Conservation (phyloP, 495 filamentous ascomycete genomes). For the Bathelium albidoporum region DNA sequence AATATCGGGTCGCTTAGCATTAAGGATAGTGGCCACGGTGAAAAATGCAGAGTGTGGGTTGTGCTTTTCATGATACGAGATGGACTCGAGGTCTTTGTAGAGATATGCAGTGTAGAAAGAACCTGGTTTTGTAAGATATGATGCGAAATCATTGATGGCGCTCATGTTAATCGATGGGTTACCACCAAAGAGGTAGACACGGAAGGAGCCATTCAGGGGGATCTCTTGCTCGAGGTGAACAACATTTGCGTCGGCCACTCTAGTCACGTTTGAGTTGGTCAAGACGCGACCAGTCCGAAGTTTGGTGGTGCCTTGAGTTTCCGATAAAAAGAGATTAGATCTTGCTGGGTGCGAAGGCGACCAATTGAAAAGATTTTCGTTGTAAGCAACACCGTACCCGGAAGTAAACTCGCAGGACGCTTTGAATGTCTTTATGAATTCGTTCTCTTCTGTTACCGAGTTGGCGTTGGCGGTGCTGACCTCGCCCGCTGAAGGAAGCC, state of each 20-base stretch:
- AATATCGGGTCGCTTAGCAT: slow-evolving; percentile 49
- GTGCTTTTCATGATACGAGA: slow-evolving; percentile 69
- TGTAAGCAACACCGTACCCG: slow-evolving; percentile 55
- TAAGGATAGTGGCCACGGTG: slow-evolving; percentile 65
- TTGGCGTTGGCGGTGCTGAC: slow-evolving; percentile 39
- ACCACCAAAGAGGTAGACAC: slow-evolving; percentile 75
- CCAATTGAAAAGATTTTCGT: slow-evolving; percentile 57
- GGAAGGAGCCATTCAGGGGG: slow-evolving; percentile 77
- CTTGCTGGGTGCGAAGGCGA: slow-evolving; percentile 61
- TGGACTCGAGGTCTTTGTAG: slow-evolving; percentile 47
- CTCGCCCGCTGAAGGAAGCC: slow-evolving; percentile 48
- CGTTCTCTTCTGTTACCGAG: slow-evolving; percentile 39
- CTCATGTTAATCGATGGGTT: slow-evolving; percentile 46
- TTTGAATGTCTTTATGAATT: slow-evolving; percentile 57
- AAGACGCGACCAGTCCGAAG: slow-evolving; percentile 61
- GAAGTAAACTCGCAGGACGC: slow-evolving; percentile 55
- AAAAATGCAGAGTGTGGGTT: slow-evolving; percentile 76
- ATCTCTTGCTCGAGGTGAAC: slow-evolving; percentile 83
- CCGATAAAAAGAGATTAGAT: slow-evolving; percentile 48
- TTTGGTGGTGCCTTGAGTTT: slow-evolving; percentile 45
- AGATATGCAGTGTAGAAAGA: slow-evolving; percentile 62
- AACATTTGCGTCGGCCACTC: slow-evolving; percentile 74
- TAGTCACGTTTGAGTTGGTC: slow-evolving; percentile 64
- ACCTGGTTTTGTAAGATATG: slow-evolving; percentile 48
- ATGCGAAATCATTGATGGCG: slow-evolving; percentile 59